A percentile compares a stretch with the other conserved stretches of the same genome.
Evolutionary conservation across 1,284 basidiomycete species (phyloP).

Genomic region (Trichosporon sp.): DNA sequence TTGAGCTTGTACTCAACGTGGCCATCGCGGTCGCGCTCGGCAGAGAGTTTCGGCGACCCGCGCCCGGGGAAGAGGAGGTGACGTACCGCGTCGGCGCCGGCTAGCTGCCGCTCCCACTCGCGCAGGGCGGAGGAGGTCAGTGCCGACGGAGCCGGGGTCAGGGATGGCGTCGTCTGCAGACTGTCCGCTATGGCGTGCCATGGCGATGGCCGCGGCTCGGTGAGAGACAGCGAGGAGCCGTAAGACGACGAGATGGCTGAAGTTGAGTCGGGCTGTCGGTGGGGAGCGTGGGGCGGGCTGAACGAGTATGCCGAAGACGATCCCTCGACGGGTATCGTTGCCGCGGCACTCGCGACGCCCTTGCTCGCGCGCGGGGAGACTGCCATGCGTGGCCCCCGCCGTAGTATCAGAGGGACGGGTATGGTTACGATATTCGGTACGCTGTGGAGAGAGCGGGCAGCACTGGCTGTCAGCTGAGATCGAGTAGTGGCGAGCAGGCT

Average conservation of each 20-base stretch:
- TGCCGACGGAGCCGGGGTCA: slow-evolving; percentile 25
- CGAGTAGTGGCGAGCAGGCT: neutral
- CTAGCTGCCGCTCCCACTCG: slow-evolving; percentile 47
- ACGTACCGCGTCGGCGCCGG: slow-evolving; percentile 37
- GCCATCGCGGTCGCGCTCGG: slow-evolving; percentile 55
- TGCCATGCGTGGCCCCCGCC: slow-evolving; percentile 8
- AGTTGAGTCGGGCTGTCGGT: neutral
- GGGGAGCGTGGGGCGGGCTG: neutral
- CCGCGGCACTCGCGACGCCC: neutral
- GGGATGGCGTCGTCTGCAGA: slow-evolving; percentile 43
- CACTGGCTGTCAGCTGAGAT: neutral
- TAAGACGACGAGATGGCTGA: neutral
- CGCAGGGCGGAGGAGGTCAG: slow-evolving; percentile 36
- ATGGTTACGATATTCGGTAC: slow-evolving; percentile 12
- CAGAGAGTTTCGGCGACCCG: slow-evolving; percentile 46
- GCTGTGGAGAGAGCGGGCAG: neutral
- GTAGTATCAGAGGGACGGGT: neutral
- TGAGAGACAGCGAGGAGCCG: neutral
- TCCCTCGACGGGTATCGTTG: neutral
- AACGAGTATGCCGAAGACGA: neutral
- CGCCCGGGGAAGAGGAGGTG: slow-evolving; percentile 40
- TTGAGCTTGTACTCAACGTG: slow-evolving; percentile 59
- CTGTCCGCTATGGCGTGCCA: slow-evolving; percentile 53
- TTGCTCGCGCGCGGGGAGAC: neutral
- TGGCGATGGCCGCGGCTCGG: slow-evolving; percentile 48